A percentile compares a stretch with the other conserved stretches of the same genome.
Evolutionary conservation across 2,329 filamentous ascomycete genomes (phyloP).

Genomic region (Fusarium siculi): DNA sequence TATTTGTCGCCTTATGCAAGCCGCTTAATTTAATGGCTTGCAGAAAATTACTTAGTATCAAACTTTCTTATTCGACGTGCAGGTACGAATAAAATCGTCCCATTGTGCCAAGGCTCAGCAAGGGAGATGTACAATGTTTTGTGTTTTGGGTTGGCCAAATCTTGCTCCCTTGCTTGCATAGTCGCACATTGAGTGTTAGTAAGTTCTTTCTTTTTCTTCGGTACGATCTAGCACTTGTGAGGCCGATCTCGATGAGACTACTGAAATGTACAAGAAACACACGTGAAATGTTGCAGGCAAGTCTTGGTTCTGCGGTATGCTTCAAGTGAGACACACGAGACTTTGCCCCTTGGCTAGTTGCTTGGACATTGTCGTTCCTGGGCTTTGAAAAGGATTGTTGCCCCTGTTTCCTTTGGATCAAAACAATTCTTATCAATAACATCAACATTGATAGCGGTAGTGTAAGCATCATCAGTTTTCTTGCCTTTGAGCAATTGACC

Average conservation of each 20-base stretch:
- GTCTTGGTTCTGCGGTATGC: neutral
- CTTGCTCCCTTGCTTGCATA: constrained; percentile 21
- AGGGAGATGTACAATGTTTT: constrained; percentile 22
- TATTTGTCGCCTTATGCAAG: constrained; percentile 23
- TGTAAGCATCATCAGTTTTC: constrained; percentile 11
- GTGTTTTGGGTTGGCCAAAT: neutral
- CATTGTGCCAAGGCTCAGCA: constrained; percentile 12
- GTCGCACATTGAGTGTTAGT: neutral
- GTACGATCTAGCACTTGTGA: neutral
- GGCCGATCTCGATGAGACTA: neutral
- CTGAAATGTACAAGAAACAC: neutral
- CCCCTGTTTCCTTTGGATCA: constrained; percentile 9
- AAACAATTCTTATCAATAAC: constrained; percentile 18
- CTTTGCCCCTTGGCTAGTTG: constrained; percentile 4
- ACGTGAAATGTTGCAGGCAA: neutral
- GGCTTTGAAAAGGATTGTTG: constrained; percentile 17
- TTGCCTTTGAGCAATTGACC: neutral
- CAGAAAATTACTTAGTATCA: constrained; percentile 4
- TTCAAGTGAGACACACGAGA: constrained; percentile 13
- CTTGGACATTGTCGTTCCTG: constrained; percentile 8
- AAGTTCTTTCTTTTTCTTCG: neutral
- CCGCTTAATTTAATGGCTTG: constrained; percentile 15
- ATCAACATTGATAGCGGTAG: constrained; percentile 6
- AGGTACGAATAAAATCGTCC: neutral
- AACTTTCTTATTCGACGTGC: neutral